These are phyloP conservation scores for Yarrowia sp. DNA, from an alignment of 805 yeast genomes.

Conservation along the genomic window DNA sequence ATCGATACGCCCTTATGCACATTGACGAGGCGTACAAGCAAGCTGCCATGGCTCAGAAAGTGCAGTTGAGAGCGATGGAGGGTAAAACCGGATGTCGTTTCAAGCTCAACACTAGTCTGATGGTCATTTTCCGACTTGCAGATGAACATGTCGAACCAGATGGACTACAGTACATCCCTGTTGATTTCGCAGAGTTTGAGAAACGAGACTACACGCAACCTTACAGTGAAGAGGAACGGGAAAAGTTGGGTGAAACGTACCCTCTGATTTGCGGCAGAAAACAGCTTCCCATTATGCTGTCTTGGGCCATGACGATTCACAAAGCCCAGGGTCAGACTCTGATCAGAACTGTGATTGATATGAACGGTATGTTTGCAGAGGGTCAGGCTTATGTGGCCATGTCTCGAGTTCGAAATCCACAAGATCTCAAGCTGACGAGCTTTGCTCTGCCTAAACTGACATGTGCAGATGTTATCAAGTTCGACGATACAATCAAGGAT, in stretches of 20 bases:
- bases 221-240: background rate
- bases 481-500: background rate
- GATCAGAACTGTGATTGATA: constrained; percentile 71
- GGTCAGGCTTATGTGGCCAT: constrained; percentile 97
- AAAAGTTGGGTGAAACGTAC: background rate
- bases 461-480: background rate
- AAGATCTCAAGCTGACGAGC: constrained; percentile 73
- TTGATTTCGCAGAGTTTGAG: background rate
- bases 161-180: background rate
- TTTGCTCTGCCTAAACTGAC: constrained; percentile 60
- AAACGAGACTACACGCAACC: background rate
- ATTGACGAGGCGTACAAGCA: constrained; percentile 14
- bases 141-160: background rate
- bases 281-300: constrained; percentile 80
- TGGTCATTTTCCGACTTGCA: background rate
- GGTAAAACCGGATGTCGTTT: background rate
- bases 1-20: constrained; percentile 1
- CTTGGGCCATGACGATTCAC: constrained; percentile 96
- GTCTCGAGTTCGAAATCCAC: constrained; percentile 80
- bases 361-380: constrained; percentile 71
- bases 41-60: constrained; percentile 11
- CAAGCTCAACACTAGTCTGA: background rate
- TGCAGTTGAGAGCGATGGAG: background rate
- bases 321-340: constrained; percentile 94
- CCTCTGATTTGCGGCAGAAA: background rate